Evolutionary conservation across 73 alveolate genomes (phyloP).

Genomic region (Paramecium tetraurelia): DNA sequence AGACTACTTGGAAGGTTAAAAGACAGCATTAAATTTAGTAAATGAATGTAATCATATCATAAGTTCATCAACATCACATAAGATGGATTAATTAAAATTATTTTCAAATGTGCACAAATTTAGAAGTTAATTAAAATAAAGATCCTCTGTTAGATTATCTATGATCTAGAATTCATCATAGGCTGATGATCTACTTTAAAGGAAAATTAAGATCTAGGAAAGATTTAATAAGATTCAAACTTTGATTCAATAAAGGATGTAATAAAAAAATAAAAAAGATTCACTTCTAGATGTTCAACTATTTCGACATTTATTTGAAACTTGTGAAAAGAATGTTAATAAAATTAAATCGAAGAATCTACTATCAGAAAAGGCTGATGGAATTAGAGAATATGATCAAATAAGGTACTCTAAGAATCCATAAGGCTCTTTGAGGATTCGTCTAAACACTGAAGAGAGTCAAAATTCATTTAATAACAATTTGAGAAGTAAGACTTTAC

Average conservation of each 20-base stretch:
- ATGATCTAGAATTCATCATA: not conserved
- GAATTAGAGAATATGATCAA: not conserved
- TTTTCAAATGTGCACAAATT: not conserved
- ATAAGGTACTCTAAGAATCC: not conserved
- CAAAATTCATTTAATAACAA: not conserved
- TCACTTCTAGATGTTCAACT: not conserved
- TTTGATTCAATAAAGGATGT: not conserved
- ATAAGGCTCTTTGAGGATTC: constrained; percentile 7
- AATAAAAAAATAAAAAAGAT: not conserved
- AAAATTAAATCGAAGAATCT: constrained; percentile 20
- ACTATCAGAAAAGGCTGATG: constrained; percentile 14
- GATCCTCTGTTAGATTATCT: constrained; percentile 8
- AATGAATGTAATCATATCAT: constrained; percentile 35
- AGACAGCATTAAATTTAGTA: constrained; percentile 28
- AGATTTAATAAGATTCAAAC: not conserved
- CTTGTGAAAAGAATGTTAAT: constrained; percentile 10
- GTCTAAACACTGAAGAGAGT: not conserved
- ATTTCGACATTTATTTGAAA: constrained; percentile 14
- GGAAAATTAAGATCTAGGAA: not conserved
- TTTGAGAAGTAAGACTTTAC: not conserved
- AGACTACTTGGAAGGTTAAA: not conserved
- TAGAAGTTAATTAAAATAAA: not conserved
- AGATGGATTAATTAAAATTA: not conserved
- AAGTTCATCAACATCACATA: not conserved
- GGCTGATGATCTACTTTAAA: not conserved